Evolutionary conservation across 148 eudicot species (phyloP).

Genomic region (Vaccinium myrtillus): DNA sequence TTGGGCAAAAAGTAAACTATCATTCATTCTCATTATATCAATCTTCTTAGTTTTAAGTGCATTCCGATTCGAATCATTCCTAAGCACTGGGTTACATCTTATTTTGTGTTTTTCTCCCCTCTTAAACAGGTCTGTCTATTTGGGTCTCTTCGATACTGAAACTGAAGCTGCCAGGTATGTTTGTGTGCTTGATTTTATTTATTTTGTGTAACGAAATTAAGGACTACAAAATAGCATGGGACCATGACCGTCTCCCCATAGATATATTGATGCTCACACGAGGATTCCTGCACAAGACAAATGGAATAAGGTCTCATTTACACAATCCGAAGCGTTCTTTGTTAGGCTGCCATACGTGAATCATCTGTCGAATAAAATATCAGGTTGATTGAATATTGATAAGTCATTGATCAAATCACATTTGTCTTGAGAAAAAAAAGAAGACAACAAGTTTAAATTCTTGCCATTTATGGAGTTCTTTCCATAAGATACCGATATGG

Average conservation of each 20-base stretch:
- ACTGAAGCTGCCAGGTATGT: slow-evolving; percentile 92
- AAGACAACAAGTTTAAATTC: not conserved
- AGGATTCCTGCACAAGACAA: not conserved
- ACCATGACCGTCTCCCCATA: not conserved
- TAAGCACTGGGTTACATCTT: not conserved
- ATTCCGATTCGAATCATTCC: too few relatives aligned
- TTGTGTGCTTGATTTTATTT: not conserved
- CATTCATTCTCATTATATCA: not conserved
- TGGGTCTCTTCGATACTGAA: slow-evolving; percentile 96
- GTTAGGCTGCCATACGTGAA: not conserved
- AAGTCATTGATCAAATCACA: not conserved
- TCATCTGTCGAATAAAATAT: not conserved
- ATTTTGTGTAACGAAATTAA: too few relatives aligned
- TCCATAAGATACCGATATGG: not conserved
- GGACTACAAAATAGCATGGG: not conserved
- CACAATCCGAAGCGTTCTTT: not conserved
- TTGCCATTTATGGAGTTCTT: not conserved
- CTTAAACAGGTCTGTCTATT: slow-evolving; percentile 75
- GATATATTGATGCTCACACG: too few relatives aligned
- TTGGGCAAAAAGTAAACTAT: slow-evolving; percentile 80
- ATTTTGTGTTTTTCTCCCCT: not conserved
- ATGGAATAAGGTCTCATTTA: not conserved
- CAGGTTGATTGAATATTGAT: not conserved
- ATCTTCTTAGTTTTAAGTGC: not conserved
- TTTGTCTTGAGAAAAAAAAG: not conserved